Evolutionary conservation across 495 filamentous ascomycete species (phyloP).

Genomic region (Penicillium ucsense): DNA sequence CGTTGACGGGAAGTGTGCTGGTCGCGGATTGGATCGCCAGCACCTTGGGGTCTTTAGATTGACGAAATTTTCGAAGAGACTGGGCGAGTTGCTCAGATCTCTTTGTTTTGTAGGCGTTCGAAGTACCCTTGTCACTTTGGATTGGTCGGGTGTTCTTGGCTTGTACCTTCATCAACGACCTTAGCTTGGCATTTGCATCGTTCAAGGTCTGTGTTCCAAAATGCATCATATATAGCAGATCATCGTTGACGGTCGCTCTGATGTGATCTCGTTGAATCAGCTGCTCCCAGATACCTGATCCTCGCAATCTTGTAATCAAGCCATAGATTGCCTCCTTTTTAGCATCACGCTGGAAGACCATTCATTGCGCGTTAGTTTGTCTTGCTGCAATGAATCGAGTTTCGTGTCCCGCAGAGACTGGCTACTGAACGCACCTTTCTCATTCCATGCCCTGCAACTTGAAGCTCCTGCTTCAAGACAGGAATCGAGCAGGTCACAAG

Average conservation of each 20-base stretch:
- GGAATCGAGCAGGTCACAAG: not conserved
- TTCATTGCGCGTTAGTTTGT: not conserved
- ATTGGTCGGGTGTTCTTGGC: not conserved
- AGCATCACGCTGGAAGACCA: not conserved
- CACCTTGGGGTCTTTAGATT: not conserved
- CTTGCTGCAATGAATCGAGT: not conserved
- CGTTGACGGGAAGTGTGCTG: constrained; percentile 39
- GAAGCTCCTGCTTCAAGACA: not conserved
- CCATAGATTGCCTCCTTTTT: not conserved
- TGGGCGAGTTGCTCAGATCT: constrained; percentile 1
- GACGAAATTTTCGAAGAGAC: constrained; percentile 1
- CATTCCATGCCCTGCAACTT: not conserved
- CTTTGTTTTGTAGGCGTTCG: not conserved
- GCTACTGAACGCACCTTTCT: not conserved
- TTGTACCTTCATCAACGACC: not conserved
- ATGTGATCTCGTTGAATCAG: not conserved
- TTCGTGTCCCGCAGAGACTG: not conserved
- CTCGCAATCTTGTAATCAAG: not conserved
- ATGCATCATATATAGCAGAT: constrained; percentile 5
- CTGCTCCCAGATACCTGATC: constrained; percentile 1
- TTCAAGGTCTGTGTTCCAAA: not conserved
- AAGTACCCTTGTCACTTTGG: not conserved
- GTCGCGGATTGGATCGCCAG: constrained; percentile 1
- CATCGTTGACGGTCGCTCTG: constrained; percentile 2
- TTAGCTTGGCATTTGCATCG: not conserved